Conservation (phyloP, 768 basidiomycete species). For the Lepiota venenata region DNA sequence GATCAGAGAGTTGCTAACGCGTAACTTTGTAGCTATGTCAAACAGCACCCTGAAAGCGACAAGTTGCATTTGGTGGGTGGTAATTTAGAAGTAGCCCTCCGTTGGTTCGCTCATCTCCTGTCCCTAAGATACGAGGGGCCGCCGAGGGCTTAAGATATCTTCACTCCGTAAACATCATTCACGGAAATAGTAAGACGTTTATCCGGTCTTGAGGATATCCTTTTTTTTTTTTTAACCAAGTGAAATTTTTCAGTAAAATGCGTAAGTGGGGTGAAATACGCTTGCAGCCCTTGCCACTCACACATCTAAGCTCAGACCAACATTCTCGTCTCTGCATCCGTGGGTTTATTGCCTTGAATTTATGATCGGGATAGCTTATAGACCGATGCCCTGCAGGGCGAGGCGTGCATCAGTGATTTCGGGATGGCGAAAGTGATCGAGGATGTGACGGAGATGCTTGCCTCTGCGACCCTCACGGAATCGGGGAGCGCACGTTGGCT, state of each 20-base stretch:
- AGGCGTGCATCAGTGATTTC: constrained; percentile 60
- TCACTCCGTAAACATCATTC: constrained; percentile 47
- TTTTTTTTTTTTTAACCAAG: not conserved
- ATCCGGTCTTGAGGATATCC: constrained; percentile 1
- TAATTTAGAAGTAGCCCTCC: not conserved
- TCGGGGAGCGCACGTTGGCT: constrained; percentile 54
- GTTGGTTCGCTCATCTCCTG: not conserved
- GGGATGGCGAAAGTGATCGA: constrained; percentile 61
- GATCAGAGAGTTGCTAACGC: not conserved
- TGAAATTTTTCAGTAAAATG: constrained; percentile 48
- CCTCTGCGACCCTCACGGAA: constrained; percentile 44
- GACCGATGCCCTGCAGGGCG: constrained; percentile 30
- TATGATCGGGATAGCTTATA: not conserved
- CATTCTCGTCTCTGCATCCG: constrained; percentile 50
- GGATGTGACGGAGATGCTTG: constrained; percentile 48
- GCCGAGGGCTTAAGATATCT: constrained; percentile 56
- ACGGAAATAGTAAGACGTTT: constrained; percentile 51
- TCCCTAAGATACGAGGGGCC: constrained; percentile 45
- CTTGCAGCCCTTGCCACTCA: not conserved
- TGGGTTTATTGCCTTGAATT: constrained; percentile 19
- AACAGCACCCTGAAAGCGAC: constrained; percentile 30
- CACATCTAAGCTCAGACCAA: constrained; percentile 38
- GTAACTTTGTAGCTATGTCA: constrained; percentile 36
- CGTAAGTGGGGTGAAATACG: constrained; percentile 31
- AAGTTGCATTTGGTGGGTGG: constrained; percentile 39